Base-by-base conservation (phyloP, 2,329 filamentous ascomycete species). In the Akanthomyces uredinophilus region DNA sequence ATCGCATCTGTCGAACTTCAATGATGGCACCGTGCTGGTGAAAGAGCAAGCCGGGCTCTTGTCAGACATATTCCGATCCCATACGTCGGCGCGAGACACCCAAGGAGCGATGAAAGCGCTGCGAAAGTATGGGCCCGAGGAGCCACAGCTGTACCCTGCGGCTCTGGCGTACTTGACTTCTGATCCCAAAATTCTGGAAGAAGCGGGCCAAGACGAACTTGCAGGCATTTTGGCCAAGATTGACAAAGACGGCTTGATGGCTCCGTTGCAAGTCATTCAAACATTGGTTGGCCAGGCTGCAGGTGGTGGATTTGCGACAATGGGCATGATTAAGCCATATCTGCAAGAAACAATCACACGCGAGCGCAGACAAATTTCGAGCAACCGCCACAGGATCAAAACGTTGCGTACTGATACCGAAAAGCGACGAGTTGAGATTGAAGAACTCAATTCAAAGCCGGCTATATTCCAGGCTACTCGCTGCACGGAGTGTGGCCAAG, bases 241-340 rank as follows among this genome's bases (percentile, higher is more conserved):
- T 67, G 91, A 97, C 71, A 84, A 89, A 65, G 92, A 96, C 69
- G 89, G 91, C 1, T 84, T 99, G 43, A 95, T 99, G 91, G 94
- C 95, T 0, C 95, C 95, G 0, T 79, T 99, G 4, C 95, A 99
- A 73, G 95, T 99, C 37, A 95, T 99, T 18, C 94, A 99, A 74
- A 95, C 93, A 0, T 83, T 99, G 0, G 79, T 98, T 3, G 79
- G 80, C n/a, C 79, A 83, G 74, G 80, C 72, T 62, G 77, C 64
- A 0, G 69, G 72, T 18, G 71, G 73, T 7, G 73, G 87, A 6
- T 91, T 97, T 3, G 94, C 96, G 1, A 98, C 92, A 0, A 97
- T 99, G 91, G 95, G 94, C 56, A 92, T 98, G 83, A 89, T 99
- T 65, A 98, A 97, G 76, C 87, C 88, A 6, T 99, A 99, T 74